These are phyloP conservation scores for Aspergillus ochraceoroseus DNA, from an alignment of 2,329 filamentous ascomycete genomes.

Conservation along the genomic window DNA sequence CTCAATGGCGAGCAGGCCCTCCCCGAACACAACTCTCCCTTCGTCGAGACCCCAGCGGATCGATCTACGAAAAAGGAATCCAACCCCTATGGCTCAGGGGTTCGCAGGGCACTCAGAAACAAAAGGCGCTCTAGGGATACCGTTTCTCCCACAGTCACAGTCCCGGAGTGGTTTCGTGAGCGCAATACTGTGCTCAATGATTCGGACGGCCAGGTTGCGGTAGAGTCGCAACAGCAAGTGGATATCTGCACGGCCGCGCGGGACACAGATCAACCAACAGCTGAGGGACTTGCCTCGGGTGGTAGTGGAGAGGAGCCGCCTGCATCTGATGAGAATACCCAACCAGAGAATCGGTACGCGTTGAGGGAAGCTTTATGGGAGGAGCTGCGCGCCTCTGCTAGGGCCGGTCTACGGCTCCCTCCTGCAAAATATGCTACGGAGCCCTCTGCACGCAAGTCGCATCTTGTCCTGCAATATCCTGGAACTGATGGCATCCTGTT, in stretches of 20 bases:
- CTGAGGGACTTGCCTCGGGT: conserved; percentile 20
- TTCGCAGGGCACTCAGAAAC: conserved; percentile 39
- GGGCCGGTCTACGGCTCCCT: conserved; percentile 47
- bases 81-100: conserved; percentile 38
- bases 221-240: conserved; percentile 24
- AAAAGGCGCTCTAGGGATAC: conserved; percentile 24
- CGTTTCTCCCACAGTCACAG: conserved; percentile 20
- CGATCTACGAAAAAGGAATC: conserved; percentile 24
- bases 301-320: conserved; percentile 26
- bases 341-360: conserved; percentile 33
- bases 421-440: conserved; percentile 40
- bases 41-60: conserved; percentile 15
- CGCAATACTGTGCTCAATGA: conserved; percentile 32
- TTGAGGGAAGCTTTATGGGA: conserved; percentile 42
- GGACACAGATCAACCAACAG: conserved; percentile 16
- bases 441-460: conserved; percentile 50
- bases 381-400: conserved; percentile 50
- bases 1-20: conserved; percentile 17
- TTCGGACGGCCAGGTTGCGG: conserved; percentile 10
- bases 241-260: conserved; percentile 24
- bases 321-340: conserved; percentile 16
- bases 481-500: conserved; percentile 51
- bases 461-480: conserved; percentile 57
- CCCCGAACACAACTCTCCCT: conserved; percentile 15
- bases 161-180: conserved; percentile 40